Conservation (phyloP, 352 stramenopile genomes). For the Phytophthora litchii region DNA sequence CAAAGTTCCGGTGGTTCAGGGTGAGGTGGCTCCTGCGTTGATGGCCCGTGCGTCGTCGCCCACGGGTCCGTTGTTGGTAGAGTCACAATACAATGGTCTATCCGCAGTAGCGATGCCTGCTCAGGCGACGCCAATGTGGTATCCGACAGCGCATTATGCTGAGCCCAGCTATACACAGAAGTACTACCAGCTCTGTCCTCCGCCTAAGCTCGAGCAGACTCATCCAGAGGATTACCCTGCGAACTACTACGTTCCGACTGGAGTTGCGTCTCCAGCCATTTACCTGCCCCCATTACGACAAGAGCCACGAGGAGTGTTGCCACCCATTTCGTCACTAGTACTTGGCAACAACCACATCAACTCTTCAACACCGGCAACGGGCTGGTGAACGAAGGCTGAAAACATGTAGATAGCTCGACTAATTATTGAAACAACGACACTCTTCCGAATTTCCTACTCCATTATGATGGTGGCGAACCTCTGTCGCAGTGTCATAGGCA, state of each 20-base stretch:
- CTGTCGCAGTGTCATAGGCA: not conserved
- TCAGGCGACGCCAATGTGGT: slow-evolving; percentile 22
- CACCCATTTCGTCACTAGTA: slow-evolving; percentile 63
- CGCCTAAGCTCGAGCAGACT: slow-evolving; percentile 12
- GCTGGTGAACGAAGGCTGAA: slow-evolving; percentile 15
- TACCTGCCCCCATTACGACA: slow-evolving; percentile 44
- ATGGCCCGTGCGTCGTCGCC: slow-evolving; percentile 28
- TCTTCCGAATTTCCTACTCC: slow-evolving; percentile 16
- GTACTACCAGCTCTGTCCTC: slow-evolving; percentile 27
- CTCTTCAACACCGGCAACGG: slow-evolving; percentile 8
- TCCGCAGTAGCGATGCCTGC: slow-evolving; percentile 1
- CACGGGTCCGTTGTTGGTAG: slow-evolving; percentile 27
- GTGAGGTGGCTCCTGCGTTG: slow-evolving; percentile 17
- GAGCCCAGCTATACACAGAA: slow-evolving; percentile 25
- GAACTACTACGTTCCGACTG: slow-evolving; percentile 15
- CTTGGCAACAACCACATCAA: slow-evolving; percentile 10
- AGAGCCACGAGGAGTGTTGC: slow-evolving; percentile 44
- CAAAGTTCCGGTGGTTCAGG: slow-evolving; percentile 13
- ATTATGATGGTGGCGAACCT: slow-evolving; percentile 3
- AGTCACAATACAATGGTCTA: slow-evolving; percentile 23
- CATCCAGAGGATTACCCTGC: slow-evolving; percentile 5
- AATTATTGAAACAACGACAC: slow-evolving; percentile 27
- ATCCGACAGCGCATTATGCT: not conserved
- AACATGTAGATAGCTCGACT: slow-evolving; percentile 25
- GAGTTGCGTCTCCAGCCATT: slow-evolving; percentile 7